Percentiles rank a stretch among this genome's conserved stretches.
phyloP scores from a whole-genome alignment of 495 filamentous ascomycete genomes.

The Aspergillus kassunensis region DNA sequence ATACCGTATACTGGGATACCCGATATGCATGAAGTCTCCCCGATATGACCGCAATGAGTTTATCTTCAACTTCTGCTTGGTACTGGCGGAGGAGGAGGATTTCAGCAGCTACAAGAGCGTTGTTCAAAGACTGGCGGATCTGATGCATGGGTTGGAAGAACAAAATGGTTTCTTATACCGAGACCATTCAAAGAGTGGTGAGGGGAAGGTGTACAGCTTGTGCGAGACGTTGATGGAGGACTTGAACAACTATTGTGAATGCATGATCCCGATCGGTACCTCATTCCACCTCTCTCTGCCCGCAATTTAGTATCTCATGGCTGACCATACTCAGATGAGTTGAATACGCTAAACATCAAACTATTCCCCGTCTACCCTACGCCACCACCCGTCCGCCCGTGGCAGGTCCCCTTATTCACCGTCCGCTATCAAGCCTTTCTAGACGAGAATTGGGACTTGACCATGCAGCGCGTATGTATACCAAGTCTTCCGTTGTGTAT shows the following conservation, averaged over 20 bases:
- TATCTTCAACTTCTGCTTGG: slow-evolving; percentile 94
- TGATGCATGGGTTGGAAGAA: slow-evolving; percentile 85
- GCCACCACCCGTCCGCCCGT: slow-evolving; percentile 72
- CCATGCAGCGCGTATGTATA: slow-evolving; percentile 61
- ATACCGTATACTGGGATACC: slow-evolving; percentile 81
- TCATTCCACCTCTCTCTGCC: too few relatives aligned
- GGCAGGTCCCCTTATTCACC: slow-evolving; percentile 88
- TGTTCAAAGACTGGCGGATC: slow-evolving; percentile 74
- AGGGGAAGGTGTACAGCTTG: slow-evolving; percentile 69
- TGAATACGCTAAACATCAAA: slow-evolving; percentile 95
- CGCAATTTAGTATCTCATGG: background rate
- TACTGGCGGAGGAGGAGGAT: slow-evolving; percentile 69
- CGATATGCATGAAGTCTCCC: slow-evolving; percentile 74
- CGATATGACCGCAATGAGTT: slow-evolving; percentile 89
- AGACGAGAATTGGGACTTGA: slow-evolving; percentile 88
- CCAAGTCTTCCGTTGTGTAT: background rate
- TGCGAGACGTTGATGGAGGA: slow-evolving; percentile 93
- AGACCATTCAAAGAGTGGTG: slow-evolving; percentile 44
- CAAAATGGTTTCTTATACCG: slow-evolving; percentile 68
- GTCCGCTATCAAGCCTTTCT: slow-evolving; percentile 70
- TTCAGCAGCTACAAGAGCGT: slow-evolving; percentile 72
- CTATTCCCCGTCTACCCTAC: slow-evolving; percentile 79
- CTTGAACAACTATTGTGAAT: slow-evolving; percentile 94
- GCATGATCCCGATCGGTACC: slow-evolving; percentile 88
- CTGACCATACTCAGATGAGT: slow-evolving; percentile 59